phyloP scores from a whole-genome alignment of 768 basidiomycete genomes.

The Trametes maxima region DNA sequence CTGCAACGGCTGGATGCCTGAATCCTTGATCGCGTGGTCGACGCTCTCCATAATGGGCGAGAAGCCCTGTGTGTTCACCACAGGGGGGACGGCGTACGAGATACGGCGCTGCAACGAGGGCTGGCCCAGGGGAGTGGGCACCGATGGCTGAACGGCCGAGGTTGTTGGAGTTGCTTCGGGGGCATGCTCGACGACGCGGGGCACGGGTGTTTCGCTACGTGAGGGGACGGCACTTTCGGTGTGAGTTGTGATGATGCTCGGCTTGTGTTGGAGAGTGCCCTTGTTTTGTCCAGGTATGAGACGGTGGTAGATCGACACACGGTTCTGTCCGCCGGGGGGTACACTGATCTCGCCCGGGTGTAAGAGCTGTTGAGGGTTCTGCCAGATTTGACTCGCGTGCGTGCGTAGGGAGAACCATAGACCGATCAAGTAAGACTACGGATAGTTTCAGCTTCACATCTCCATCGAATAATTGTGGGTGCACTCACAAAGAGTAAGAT shows the following conservation, averaged over 20 bases:
- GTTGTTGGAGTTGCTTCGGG: conserved; percentile 22
- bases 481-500: conserved; percentile 76
- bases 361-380: conserved; percentile 87
- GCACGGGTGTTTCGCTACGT: conserved; percentile 41
- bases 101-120: conserved; percentile 36
- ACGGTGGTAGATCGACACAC: conserved; percentile 69
- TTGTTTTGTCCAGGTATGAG: conserved; percentile 41
- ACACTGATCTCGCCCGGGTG: conserved; percentile 63
- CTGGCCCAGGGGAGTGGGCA: conserved; percentile 3
- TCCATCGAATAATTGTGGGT: neutral
- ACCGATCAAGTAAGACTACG: conserved; percentile 92
- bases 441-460: neutral
- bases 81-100: conserved; percentile 51
- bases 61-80: conserved; percentile 40
- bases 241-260: conserved; percentile 42
- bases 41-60: conserved; percentile 79
- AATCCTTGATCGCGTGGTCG: conserved; percentile 71
- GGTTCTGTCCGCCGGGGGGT: conserved; percentile 39
- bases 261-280: conserved; percentile 43
- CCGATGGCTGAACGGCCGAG: conserved; percentile 32
- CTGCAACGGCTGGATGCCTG: conserved; percentile 48
- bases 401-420: conserved; percentile 99
- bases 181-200: conserved; percentile 5
- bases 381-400: conserved; percentile 98
- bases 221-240: conserved; percentile 37